phyloP scores from a whole-genome alignment of 805 yeast species.

The Teunomyces tritomae region DNA sequence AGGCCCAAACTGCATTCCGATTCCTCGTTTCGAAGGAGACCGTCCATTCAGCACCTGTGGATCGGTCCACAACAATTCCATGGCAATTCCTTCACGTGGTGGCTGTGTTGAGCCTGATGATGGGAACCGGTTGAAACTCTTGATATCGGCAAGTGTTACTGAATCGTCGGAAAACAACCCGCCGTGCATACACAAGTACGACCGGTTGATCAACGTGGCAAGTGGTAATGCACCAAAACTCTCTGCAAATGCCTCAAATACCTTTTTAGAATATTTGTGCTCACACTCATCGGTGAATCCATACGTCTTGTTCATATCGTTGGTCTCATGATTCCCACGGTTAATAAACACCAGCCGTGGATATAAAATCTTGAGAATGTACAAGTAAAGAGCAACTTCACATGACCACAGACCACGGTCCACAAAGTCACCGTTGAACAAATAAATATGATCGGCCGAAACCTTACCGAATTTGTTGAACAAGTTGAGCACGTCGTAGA shows the following conservation, averaged over 20 bases:
- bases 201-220: conserved; percentile 74
- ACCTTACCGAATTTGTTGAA: conserved; percentile 76
- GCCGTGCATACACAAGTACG: conserved; percentile 91
- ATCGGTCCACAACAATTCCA: conserved; percentile 97
- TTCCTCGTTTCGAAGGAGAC: conserved; percentile 87
- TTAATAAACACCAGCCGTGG: conserved; percentile 74
- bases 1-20: conserved; percentile 96
- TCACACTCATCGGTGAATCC: conserved; percentile 97
- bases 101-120: conserved; percentile 62
- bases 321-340: conserved; percentile 96
- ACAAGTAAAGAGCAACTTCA: conserved; percentile 84
- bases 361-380: conserved; percentile 69
- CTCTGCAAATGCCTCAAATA: conserved; percentile 80
- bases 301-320: conserved; percentile 93
- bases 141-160: conserved; percentile 71
- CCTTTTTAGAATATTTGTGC: conserved; percentile 76
- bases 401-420: conserved; percentile 99
- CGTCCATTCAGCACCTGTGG: conserved; percentile 81
- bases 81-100: conserved; percentile 85
- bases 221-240: conserved; percentile 84
- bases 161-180: conserved; percentile 83
- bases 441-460: conserved; percentile 60
- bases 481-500: conserved; percentile 80
- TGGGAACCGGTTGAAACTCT: conserved; percentile 64
- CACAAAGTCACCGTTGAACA: conserved; percentile 96